Evolutionary conservation across 2,329 filamentous ascomycete genomes (phyloP).

Genomic region (Gaeumannomyces sp.): DNA sequence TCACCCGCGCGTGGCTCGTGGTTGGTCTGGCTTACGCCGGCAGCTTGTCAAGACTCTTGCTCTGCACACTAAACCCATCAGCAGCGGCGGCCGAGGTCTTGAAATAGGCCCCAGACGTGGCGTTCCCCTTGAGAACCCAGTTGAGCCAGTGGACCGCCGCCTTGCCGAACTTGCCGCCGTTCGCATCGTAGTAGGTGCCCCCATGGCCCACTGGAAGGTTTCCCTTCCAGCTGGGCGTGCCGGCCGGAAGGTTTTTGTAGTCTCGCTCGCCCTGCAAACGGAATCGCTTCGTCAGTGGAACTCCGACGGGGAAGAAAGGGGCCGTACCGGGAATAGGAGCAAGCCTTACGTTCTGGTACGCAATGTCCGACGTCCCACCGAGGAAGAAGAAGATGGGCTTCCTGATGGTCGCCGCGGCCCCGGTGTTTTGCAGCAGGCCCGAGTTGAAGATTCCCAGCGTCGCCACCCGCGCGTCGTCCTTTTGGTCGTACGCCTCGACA

Average conservation of each 20-base stretch:
- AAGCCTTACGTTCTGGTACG: slow-evolving; percentile 6
- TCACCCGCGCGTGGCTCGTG: no score
- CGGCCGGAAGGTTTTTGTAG: slow-evolving; percentile 7
- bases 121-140: slow-evolving; percentile 3
- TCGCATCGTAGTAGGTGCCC: slow-evolving; percentile 3
- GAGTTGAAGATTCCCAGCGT: slow-evolving; percentile 22
- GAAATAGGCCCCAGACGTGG: background rate
- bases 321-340: fast-evolving
- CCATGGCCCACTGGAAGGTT: slow-evolving; percentile 3
- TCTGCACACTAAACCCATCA: background rate
- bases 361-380: slow-evolving; percentile 7
- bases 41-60: slow-evolving; percentile 3
- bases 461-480: slow-evolving; percentile 17
- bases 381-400: slow-evolving; percentile 12
- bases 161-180: slow-evolving; percentile 9
- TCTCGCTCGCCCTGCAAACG: slow-evolving; percentile 1
- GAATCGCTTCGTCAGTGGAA: background rate
- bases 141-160: slow-evolving; percentile 2
- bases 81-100: background rate
- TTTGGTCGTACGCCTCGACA: slow-evolving; percentile 21
- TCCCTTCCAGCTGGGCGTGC: slow-evolving; percentile 7
- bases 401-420: slow-evolving; percentile 2
- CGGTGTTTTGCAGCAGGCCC: slow-evolving; percentile 12
- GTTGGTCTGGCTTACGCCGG: background rate
- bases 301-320: background rate